These are phyloP conservation scores for Acephala macrosclerotiorum DNA, from an alignment of 2,329 filamentous ascomycete genomes.

Conservation along the genomic window DNA sequence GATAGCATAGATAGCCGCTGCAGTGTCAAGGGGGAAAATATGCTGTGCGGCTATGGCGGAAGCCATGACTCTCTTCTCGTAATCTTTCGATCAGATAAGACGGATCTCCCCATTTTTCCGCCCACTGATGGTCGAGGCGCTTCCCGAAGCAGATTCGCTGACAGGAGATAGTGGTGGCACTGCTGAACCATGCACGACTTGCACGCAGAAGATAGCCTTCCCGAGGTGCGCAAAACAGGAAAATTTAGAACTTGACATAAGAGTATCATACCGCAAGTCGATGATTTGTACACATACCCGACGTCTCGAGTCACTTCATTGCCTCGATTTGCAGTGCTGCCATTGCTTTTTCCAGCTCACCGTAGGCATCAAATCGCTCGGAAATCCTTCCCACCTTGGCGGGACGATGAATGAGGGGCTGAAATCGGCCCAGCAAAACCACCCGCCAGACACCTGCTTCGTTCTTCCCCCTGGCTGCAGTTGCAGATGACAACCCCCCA, in stretches of 20 bases:
- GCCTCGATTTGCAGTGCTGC: neutral
- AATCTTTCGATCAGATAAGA: constrained; percentile 40
- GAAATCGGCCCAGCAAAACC: neutral
- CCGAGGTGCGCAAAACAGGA: neutral
- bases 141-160: neutral
- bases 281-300: neutral
- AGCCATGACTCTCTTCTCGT: constrained; percentile 20
- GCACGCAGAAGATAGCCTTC: neutral
- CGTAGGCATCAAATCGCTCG: too few species aligned
- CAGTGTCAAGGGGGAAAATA: neutral
- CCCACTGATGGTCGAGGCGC: neutral
- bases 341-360: neutral
- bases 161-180: neutral
- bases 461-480: neutral
- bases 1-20: constrained; percentile 7
- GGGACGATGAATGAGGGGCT: neutral
- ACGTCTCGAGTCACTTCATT: neutral
- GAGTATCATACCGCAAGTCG: neutral
- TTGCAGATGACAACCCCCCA: constrained; percentile 17
- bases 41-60: constrained; percentile 1
- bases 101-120: constrained; percentile 25
- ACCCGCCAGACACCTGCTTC: neutral
- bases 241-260: neutral
- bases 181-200: neutral
- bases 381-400: neutral